Percentiles rank a stretch among this genome's conserved stretches.
phyloP scores from a whole-genome alignment of 2,329 filamentous ascomycete genomes.

The Ambrosiella cleistominuta region DNA sequence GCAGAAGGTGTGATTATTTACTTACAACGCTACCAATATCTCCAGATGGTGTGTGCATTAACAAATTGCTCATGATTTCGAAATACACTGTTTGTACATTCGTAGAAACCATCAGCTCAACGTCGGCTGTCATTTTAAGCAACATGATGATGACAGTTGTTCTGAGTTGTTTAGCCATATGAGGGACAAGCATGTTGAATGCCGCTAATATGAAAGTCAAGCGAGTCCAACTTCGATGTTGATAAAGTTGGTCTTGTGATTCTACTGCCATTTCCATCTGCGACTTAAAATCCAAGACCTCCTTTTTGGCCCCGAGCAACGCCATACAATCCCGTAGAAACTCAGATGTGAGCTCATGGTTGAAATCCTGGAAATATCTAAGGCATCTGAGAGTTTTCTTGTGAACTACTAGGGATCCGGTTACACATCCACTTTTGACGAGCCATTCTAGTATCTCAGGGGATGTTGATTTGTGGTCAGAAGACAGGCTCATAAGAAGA shows the following conservation, averaged over 20 bases:
- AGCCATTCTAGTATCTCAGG: constrained; percentile 43
- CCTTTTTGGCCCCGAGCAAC: constrained; percentile 7
- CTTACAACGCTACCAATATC: constrained; percentile 30
- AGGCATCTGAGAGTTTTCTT: background rate
- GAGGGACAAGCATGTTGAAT: no score
- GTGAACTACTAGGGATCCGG: background rate
- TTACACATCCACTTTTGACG: constrained; percentile 34
- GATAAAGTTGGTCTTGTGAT: background rate
- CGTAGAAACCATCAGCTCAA: no score
- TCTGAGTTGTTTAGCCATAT: no score
- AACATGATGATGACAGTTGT: no score
- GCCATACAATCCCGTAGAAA: constrained; percentile 6
- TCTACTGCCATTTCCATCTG: background rate
- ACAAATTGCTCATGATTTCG: no score
- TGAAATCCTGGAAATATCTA: background rate
- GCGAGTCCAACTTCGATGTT: background rate
- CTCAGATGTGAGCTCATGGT: background rate
- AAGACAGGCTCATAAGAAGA: background rate
- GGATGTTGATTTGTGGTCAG: background rate
- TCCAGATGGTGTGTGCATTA: no score
- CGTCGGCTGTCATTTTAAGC: no score
- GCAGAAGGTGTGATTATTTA: constrained; percentile 8
- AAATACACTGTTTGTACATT: no score
- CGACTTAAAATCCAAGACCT: constrained; percentile 3
- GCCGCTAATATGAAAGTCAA: constrained; percentile 14